Base-by-base conservation (phyloP, 371 early-diverging fungal species). In the Apophysomyces elegans region DNA sequence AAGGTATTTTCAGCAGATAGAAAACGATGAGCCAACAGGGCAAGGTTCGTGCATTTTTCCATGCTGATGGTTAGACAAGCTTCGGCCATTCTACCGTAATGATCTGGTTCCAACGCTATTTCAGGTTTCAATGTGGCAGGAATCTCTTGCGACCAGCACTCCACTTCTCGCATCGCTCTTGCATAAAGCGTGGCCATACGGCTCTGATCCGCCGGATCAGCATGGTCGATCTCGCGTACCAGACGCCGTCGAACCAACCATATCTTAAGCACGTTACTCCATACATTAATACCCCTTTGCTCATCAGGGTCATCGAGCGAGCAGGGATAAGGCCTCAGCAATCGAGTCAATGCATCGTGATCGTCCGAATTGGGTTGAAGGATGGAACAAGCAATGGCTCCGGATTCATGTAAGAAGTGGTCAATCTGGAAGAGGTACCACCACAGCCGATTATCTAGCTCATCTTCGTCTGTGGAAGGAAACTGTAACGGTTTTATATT, bases 391-490 rank as follows among this genome's bases (percentile, higher is more conserved):
- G 67, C 36, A 7, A 75, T 75, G 7, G 68, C 69, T 11, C 69
- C 67, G 7, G 71, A 71, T 61, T 75, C 75, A 37, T 61, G 58
- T 5, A 75, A 41, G 56, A 75, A 71, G 37, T 71, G 71, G 58
- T 75, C 75, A 26, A 75, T 71, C 47, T 75, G 75, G 47, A 71
- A 75, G 32, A 75, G 45, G 44, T 69, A 75, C 75, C 75, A 75
- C 75, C 75, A 75, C 16, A 75, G 38, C 3, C 75, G 66, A 38
- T 66, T 69, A 4, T 64, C 63, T 26, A 75, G 69, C 45, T 71
- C 75, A 7, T 47, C 44, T 39, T 65, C 54, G 8, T 66, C 66
- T 39, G 59, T 11, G 60, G 21, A 21, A 58, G 12, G 45, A 46
- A 12, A 50, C 58, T 59, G 4, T 8, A 46, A 45, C 0, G 76